Evolutionary conservation across 805 yeast genomes (phyloP).

Genomic region (Blastobotrys terrestris): DNA sequence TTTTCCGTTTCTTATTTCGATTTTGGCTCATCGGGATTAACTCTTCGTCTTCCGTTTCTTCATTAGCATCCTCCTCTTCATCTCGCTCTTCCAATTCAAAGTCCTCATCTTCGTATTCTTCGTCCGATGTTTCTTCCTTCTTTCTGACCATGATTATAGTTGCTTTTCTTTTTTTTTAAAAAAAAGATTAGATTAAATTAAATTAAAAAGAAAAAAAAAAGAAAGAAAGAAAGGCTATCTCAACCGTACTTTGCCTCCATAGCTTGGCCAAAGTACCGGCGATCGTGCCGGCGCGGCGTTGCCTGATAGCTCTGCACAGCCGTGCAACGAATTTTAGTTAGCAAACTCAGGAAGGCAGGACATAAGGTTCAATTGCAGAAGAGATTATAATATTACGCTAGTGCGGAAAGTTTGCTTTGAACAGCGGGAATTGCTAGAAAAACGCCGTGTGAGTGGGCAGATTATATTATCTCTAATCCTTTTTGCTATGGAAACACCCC

Average conservation of each 20-base stretch:
- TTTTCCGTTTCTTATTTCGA: not conserved
- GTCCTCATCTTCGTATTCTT: not conserved
- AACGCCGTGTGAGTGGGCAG: not conserved
- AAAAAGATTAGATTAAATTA: not conserved
- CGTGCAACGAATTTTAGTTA: too few relatives aligned
- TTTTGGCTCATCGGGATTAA: not conserved
- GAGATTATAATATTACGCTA: not conserved
- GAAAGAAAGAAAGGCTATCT: not conserved
- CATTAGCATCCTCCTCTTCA: conserved; percentile 1
- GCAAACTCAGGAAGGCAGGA: too few relatives aligned
- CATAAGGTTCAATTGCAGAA: not conserved
- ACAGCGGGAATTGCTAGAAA: not conserved
- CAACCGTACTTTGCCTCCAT: not conserved
- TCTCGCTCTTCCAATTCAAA: not conserved
- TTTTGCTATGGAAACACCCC: not conserved
- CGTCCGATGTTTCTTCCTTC: not conserved
- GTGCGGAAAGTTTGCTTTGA: too few relatives aligned
- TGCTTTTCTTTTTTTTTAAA: too few relatives aligned
- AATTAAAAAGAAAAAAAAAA: not conserved
- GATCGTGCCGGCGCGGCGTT: too few relatives aligned
- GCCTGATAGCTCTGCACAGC: too few relatives aligned
- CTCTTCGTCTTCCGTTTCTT: not conserved
- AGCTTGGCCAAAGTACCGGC: not conserved
- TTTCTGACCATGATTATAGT: not conserved
- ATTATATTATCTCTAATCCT: too few relatives aligned